These are phyloP conservation scores for Hypericum perforatum DNA, from an alignment of 345 rosid species.

Conservation along the genomic window DNA sequence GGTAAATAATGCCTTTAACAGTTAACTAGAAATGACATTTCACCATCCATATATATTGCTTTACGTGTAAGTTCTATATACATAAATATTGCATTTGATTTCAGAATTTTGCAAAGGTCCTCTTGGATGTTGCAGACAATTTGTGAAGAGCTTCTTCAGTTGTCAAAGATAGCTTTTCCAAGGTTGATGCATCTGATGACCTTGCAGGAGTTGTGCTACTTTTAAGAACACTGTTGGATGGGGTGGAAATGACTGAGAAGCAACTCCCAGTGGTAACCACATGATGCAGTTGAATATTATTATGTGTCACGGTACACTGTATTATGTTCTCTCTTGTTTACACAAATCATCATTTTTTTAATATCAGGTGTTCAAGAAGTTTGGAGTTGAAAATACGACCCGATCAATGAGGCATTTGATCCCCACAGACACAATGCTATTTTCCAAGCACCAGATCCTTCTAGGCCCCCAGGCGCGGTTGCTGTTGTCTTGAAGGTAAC, in stretches of 20 bases:
- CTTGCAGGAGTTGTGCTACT: constrained; percentile 51
- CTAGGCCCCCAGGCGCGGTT: constrained; percentile 75
- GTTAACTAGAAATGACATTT: not conserved
- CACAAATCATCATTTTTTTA: too few species aligned
- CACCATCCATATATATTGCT: not conserved
- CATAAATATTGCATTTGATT: constrained; percentile 6
- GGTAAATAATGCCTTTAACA: constrained; percentile 25
- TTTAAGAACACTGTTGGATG: constrained; percentile 70
- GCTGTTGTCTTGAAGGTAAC: constrained; percentile 81
- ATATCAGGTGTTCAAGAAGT: constrained; percentile 54
- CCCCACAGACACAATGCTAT: constrained; percentile 81
- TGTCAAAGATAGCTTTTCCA: constrained; percentile 64
- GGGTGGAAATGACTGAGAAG: constrained; percentile 98
- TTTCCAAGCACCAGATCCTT: constrained; percentile 66
- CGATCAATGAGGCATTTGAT: constrained; percentile 74
- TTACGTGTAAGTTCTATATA: not conserved
- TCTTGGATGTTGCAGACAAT: constrained; percentile 87
- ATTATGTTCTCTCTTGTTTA: too few species aligned
- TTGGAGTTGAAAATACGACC: constrained; percentile 63
- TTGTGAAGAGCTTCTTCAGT: constrained; percentile 85
- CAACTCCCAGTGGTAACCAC: constrained; percentile 61
- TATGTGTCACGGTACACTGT: too few species aligned
- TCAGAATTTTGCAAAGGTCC: constrained; percentile 74
- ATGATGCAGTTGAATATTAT: not conserved
- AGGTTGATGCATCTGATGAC: constrained; percentile 55